Base-by-base conservation (phyloP, 192 early-diverging fungal genomes). In the Glomus cerebriforme region DNA sequence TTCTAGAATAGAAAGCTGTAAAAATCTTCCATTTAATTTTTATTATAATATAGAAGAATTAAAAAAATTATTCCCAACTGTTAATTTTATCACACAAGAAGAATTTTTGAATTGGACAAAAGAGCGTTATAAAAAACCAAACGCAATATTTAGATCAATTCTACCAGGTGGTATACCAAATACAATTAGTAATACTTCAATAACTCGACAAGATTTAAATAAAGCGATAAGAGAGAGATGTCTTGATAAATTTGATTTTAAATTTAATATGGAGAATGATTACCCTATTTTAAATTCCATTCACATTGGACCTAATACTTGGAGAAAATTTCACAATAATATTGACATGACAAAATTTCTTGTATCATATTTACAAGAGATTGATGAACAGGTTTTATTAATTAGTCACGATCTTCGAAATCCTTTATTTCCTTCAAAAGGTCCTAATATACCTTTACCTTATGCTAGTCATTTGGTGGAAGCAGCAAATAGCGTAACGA, bases 11-110 rank as follows among this genome's bases (percentile, higher is more conserved):
- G 27, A 19, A 5, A 3, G 7, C 26, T 2, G 4, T 10, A 49
- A 15, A 31, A 3, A 26, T 12, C 45, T 72, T 29, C 49, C 70
- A 29, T 72, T 49, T 49, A 15, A 72, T 49, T 72, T 54, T 47
- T 72, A 72, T 47, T 72, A 72, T 54, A 29, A 45, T 72, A 13
- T 72, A 3, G 45, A 72, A 34, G 39, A 45, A 54, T 54, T 72
- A 54, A 13, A 39, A 8, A 26, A 29, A 24, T 7, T 19, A 54
- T 72, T 54, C 24, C 70, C 70, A 0, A 24, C 47, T 7, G 27
- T 54, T 12, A 54, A 54, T 15, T 72, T 72, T 26, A 72, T 72
- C 34, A 47, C 43, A 6, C 70, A 72, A 54, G 6, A 49, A 15
- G 24, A 54, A 24, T 72, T 72, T 45, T 39, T 45, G 26, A 15